Conservation (phyloP, 176 grass and related monocot species). For the Pharus latifolius region DNA sequence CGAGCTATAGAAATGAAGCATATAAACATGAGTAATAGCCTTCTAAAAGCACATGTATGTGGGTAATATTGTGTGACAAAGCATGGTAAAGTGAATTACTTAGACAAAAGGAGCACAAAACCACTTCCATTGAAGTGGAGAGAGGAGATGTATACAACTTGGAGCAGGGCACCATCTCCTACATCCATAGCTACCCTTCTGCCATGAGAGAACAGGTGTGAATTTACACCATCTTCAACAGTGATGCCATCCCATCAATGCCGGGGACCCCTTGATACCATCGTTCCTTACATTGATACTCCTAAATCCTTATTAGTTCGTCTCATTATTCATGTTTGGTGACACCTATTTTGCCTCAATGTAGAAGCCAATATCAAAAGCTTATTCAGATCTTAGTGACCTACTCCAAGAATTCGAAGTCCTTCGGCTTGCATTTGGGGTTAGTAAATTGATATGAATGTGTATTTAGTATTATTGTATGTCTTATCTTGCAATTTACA, state of each 20-base stretch:
- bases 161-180: constrained; percentile 51
- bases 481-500: not conserved
- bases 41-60: not conserved
- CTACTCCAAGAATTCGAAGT: constrained; percentile 73
- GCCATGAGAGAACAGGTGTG: constrained; percentile 36
- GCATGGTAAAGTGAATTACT: constrained; percentile 37
- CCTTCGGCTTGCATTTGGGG: constrained; percentile 59
- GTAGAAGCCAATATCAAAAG: constrained; percentile 49
- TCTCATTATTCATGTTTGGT: not conserved
- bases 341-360: not conserved
- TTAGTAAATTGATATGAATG: constrained; percentile 7
- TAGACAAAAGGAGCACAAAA: constrained; percentile 29
- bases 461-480: too few species aligned
- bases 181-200: constrained; percentile 57
- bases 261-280: constrained; percentile 32
- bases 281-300: too few species aligned
- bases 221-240: constrained; percentile 66
- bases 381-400: constrained; percentile 54
- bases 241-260: constrained; percentile 31
- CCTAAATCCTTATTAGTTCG: too few species aligned
- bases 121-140: constrained; percentile 31
- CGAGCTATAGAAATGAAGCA: too few species aligned
- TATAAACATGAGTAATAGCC: not conserved
- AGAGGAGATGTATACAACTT: constrained; percentile 76
- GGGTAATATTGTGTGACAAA: not conserved